A percentile compares a stretch with the other conserved stretches of the same genome.
These are phyloP conservation scores for Penicillium bovifimosum DNA, from an alignment of 495 filamentous ascomycete genomes.

Conservation along the genomic window DNA sequence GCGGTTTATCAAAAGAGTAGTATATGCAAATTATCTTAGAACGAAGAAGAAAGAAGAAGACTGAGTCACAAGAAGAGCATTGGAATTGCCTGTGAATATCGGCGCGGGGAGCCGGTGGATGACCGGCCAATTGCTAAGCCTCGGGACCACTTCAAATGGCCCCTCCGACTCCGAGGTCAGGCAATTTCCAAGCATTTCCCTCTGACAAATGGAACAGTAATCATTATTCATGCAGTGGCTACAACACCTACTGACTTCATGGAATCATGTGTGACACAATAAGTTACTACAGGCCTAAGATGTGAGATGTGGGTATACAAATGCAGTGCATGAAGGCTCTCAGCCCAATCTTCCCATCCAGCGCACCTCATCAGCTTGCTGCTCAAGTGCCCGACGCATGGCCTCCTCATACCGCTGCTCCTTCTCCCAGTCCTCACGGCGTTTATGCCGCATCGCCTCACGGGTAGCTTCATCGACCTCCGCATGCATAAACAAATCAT, in stretches of 20 bases:
- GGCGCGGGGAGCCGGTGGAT: constrained; percentile 23
- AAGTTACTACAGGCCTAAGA: background rate
- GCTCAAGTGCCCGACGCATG: constrained; percentile 71
- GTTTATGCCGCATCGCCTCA: constrained; percentile 38
- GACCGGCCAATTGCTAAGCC: constrained; percentile 7
- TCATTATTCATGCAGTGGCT: too few relatives aligned
- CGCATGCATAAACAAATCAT: constrained; percentile 30
- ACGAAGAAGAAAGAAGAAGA: background rate
- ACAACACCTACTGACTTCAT: too few relatives aligned
- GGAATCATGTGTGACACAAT: too few relatives aligned
- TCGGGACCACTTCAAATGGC: background rate
- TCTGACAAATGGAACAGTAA: too few relatives aligned
- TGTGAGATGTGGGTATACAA: background rate
- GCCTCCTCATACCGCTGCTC: constrained; percentile 57
- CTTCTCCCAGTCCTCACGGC: constrained; percentile 29
- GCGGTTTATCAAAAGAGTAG: background rate
- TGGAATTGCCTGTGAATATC: constrained; percentile 30
- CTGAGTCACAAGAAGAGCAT: constrained; percentile 20
- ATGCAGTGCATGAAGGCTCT: background rate
- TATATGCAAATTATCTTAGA: background rate
- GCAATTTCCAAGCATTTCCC: background rate
- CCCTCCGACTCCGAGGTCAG: constrained; percentile 9
- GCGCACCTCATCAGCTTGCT: constrained; percentile 76
- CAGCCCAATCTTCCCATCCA: constrained; percentile 59
- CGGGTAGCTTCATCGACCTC: constrained; percentile 35